Evolutionary conservation across 441 rosid genomes (phyloP), one percentile per base, ranked within the genome.

Genomic region (Dalechampia spathulata): DNA sequence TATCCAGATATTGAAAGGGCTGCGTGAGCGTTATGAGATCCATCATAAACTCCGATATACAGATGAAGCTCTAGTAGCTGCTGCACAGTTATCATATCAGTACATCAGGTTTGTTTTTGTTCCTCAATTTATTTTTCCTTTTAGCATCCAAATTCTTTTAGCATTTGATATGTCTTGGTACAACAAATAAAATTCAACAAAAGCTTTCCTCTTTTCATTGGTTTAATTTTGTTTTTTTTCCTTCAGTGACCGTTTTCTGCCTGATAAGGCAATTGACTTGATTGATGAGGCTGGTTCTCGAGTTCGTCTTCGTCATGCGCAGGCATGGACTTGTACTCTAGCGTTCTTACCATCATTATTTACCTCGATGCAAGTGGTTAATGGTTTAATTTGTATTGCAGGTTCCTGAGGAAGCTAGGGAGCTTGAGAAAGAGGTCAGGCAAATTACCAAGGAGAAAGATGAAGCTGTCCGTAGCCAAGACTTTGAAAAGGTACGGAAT

Each of bases 281-380:
- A 75, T 93, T 49, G 97, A 93, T 78, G 99, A 93, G 77, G 99
- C 97, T 59, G 99, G 99, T 57, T 93, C 99, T 68, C 86, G 99
- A 28, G 97, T 93, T 71, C 84, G 95, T 17, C 89, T 93, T 65
- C 93, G 85, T 55, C 96, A 93, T 72, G 95, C 87, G 47, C 91
- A 87, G 96, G 97, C 79, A 52, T 26, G 63, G 43, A 43, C 58
- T 63, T 55, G 55, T 37, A 13, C 66, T 17, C 17, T 22, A 42
- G 57, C 54, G 53, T 32, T 37, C 45, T 8, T 6, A 0, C 6
- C 16, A 42, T 16, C 2, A 1, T 13, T 42, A 19, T 14, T 52
- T 10, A 4, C 17, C 6, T 25, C 27, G 20, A 11, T 55, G 42
- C 15, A 19, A 26, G 23, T 20, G 13, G 46, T 15, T 66, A 20